Evolutionary conservation across 257 asterid species (phyloP).

Genomic region (Handroanthus guayacan): DNA sequence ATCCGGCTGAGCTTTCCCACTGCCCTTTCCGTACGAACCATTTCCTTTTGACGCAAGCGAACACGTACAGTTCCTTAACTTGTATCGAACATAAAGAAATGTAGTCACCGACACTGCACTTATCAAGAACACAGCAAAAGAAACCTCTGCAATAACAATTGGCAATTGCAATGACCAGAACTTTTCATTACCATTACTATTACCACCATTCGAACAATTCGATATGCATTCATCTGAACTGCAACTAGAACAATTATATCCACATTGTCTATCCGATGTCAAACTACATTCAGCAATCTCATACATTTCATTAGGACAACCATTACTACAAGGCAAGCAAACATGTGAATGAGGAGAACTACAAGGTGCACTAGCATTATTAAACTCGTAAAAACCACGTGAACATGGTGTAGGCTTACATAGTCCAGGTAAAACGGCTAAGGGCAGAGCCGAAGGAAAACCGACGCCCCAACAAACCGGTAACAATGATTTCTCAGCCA

Average conservation of each 20-base stretch:
- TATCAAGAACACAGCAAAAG: conserved; percentile 67
- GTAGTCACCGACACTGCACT: conserved; percentile 55
- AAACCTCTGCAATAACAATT: conserved; percentile 63
- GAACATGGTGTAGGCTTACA: conserved; percentile 60
- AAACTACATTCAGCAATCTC: conserved; percentile 50
- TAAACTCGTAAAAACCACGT: conserved; percentile 53
- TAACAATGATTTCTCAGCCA: conserved; percentile 48
- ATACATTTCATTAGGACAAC: conserved; percentile 73
- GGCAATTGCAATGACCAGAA: conserved; percentile 70
- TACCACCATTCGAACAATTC: conserved; percentile 48
- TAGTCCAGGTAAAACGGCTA: conserved; percentile 64
- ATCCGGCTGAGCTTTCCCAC: conserved; percentile 51
- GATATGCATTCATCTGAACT: conserved; percentile 59
- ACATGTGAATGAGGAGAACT: conserved; percentile 54
- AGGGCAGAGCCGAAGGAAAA: conserved; percentile 65
- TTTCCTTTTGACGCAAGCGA: conserved; percentile 44
- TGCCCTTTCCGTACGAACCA: conserved; percentile 47
- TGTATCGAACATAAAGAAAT: conserved; percentile 62
- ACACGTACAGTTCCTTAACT: conserved; percentile 68
- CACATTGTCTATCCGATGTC: conserved; percentile 56
- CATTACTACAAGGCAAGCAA: conserved; percentile 71
- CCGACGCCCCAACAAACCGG: conserved; percentile 80
- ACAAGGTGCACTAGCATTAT: conserved; percentile 59
- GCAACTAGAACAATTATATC: conserved; percentile 69
- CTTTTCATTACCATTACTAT: conserved; percentile 37